Conservation (phyloP, 176 grass and related monocot species). For the Rhynchospora breviuscula region DNA sequence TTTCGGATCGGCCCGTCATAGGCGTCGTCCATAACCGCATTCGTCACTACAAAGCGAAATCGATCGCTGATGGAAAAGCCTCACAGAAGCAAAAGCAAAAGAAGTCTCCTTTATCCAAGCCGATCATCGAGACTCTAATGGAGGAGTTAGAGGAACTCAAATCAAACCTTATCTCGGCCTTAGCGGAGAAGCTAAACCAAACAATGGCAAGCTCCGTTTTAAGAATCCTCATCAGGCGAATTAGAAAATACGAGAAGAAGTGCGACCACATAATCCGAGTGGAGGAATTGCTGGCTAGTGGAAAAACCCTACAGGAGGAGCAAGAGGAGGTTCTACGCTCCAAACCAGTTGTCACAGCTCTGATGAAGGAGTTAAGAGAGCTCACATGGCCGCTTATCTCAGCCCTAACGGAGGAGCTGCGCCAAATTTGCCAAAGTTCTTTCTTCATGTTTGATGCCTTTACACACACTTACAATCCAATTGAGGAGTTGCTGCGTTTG, state of each 20-base stretch:
- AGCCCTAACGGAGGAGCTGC: conserved; percentile 56
- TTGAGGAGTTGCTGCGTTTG: conserved; percentile 54
- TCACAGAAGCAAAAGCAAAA: too few species aligned
- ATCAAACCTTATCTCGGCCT: too few species aligned
- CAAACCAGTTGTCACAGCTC: conserved; percentile 45
- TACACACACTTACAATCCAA: background rate
- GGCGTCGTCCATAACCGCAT: too few species aligned
- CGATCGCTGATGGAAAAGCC: too few species aligned
- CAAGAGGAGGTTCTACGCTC: conserved; percentile 84
- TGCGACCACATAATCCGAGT: conserved; percentile 62
- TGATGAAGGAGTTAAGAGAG: conserved; percentile 68
- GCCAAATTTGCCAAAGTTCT: background rate
- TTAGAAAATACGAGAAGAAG: conserved; percentile 68
- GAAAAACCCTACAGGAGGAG: conserved; percentile 54
- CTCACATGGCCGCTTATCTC: conserved; percentile 44
- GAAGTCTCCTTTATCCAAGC: too few species aligned
- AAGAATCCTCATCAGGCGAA: conserved; percentile 56
- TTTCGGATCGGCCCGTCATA: too few species aligned
- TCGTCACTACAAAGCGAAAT: too few species aligned
- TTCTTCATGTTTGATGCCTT: background rate
- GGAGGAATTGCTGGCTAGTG: conserved; percentile 59
- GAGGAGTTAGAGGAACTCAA: too few species aligned
- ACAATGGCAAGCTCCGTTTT: conserved; percentile 18
- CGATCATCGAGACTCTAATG: too few species aligned
- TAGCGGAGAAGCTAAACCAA: too few species aligned